Base-by-base conservation (phyloP, 176 grass and related monocot genomes). In the Otatea glauca region DNA sequence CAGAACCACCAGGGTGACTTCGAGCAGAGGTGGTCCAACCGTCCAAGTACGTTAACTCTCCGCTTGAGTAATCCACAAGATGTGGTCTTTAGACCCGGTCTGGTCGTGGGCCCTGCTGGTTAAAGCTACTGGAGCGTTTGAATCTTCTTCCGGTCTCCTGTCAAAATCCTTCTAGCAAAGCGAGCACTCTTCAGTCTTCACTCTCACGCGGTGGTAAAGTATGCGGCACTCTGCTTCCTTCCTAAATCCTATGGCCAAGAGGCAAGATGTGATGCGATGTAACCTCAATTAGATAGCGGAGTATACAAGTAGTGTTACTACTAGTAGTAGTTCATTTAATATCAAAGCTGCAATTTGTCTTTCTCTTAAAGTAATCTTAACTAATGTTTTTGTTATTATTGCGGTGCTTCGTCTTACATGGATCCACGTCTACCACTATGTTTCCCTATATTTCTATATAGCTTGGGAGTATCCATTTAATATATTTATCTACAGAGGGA, bases 11-110 rank as follows among this genome's bases (percentile, higher is more conserved):
- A n/a, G 39, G 14, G 55, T 63, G 67, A 65, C 48, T 59, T 60
- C 37, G 74, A 35, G 18, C 4, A 62, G 56, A 42, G 16, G 39
- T 66, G 15, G 44, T 9, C 42, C 68, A 4, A 29, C 38, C 34
- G 60, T n/a, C n/a, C n/a, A n/a, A n/a, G n/a, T n/a, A n/a, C 58
- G 56, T 82, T 21, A 7, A 9, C 6, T 50, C 14, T 61, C 41
- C 25, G 21, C 10, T 6, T 3, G 41, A 47, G 24, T 38, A 23
- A 84, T 66, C 70, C 71, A 82, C 71, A 82, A 60, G 72, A 70
- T 51, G 79, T 88, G 79, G 64, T 29, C 15, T 10, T 50, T 50
- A 44, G 81, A 83, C 70, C 81, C 3, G 11, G 70, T 75, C 81
- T 10, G 81, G 81, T 65, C 69, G 17, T 49, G 81, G 27, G 10